Evolutionary conservation across 805 yeast genomes (phyloP), one percentile per base, ranked within the genome.

Genomic region (Candida hungchunana): DNA sequence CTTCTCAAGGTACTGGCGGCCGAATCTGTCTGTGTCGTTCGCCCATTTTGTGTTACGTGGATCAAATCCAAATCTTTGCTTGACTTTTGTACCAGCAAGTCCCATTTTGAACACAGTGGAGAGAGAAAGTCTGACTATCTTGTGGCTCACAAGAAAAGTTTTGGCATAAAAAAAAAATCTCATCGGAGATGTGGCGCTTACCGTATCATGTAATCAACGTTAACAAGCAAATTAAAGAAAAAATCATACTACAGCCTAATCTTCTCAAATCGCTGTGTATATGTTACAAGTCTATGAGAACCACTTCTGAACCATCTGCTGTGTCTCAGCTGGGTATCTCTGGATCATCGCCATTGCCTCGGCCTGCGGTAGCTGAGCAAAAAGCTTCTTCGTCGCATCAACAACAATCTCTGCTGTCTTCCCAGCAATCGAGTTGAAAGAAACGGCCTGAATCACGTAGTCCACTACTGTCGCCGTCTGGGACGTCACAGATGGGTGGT

Each of bases 41-140:
- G 96, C 82, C 98, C 98, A 90, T 43, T 78, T 74, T 1, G 96
- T 89, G 54, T 90, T 90, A 54, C 97, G 69, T 13, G 98, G 98
- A 63, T 90, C 98, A 24, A 71, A 62, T 9, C 97, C 97, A 57
- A 89, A 82, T 53, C 93, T 73, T 52, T 84, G 95, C 53, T 84
- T 87, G 10, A 71, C 75, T 55, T 79, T 82, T 6, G 81, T 70
- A 9, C 85, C 97, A 29, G 90, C 90, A 53, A 84, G 71, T 34
- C 94, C 93, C 94, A 84, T 84, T 15, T 12, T 32, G 17, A 24
- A 14, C 8, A 16, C 19, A 13, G 21, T 38, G 22, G 30, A 7
- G 11, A 14, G 3, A n/a, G 15, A 22, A 14, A 20, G 14, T 13
- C n/a, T n/a, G n/a, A n/a, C n/a, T n/a, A n/a, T n/a, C 10, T 25